Evolutionary conservation across 108 stramenopile genomes (phyloP).

Genomic region (Pseudonitzschia delicatissima): DNA sequence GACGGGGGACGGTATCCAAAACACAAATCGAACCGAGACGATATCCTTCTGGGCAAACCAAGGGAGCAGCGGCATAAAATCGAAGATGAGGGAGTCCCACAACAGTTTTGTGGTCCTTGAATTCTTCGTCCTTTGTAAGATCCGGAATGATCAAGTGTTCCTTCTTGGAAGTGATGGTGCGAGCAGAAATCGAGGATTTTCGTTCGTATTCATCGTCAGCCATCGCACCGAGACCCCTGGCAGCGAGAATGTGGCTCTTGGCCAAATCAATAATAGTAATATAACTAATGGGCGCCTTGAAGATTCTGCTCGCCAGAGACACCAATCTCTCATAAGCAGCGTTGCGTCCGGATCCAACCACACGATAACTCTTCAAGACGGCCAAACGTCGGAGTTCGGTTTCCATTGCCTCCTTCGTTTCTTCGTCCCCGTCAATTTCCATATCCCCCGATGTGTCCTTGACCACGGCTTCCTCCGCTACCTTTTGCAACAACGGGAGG

Average conservation of each 20-base stretch:
- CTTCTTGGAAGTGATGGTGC: slow-evolving; percentile 48
- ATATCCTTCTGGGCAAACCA: slow-evolving; percentile 47
- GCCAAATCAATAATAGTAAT: slow-evolving; percentile 61
- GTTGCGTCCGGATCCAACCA: slow-evolving; percentile 47
- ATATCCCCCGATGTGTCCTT: neutral
- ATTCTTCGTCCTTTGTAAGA: slow-evolving; percentile 63
- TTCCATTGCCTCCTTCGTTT: slow-evolving; percentile 28
- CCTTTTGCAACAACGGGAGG: neutral
- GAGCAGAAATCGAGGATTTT: slow-evolving; percentile 67
- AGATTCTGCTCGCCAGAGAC: slow-evolving; percentile 34
- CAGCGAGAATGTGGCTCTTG: slow-evolving; percentile 60
- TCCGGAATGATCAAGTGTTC: slow-evolving; percentile 58
- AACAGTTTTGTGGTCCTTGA: slow-evolving; percentile 61
- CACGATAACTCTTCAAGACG: slow-evolving; percentile 47
- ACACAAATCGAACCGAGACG: slow-evolving; percentile 79
- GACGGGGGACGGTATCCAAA: slow-evolving; percentile 63
- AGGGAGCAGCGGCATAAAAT: slow-evolving; percentile 78
- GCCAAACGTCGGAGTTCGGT: slow-evolving; percentile 45
- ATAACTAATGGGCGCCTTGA: slow-evolving; percentile 61
- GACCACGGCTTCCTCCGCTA: neutral
- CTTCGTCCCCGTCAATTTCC: neutral
- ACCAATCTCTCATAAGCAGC: slow-evolving; percentile 22
- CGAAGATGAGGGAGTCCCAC: slow-evolving; percentile 59
- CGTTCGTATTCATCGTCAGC: slow-evolving; percentile 52
- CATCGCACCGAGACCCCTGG: slow-evolving; percentile 45